Evolutionary conservation across 2,329 filamentous ascomycete species (phyloP), one percentile per base, ranked within the genome.

Genomic region (Thyridium curvatum): DNA sequence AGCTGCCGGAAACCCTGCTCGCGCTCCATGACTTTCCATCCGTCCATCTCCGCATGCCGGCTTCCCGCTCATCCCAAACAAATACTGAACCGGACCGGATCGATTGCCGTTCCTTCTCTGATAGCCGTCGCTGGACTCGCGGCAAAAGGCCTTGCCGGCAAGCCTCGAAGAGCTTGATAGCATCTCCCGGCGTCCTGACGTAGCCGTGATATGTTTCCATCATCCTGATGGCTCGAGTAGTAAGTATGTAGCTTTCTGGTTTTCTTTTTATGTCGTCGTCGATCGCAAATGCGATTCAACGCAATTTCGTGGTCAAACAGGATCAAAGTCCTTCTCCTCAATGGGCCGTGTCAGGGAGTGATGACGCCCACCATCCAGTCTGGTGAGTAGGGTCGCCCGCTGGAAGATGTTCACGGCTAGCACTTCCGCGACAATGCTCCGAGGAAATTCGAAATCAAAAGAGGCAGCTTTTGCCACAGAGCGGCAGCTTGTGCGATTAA

Each of bases 11-110:
- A 1, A 98, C 93, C 46, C 93, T 80, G 65, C 91, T 97, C 28
- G 93, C 93, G 56, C 91, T 97, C 93, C 93, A 98, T 29, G 91
- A 97, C 62, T 98, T 98, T 41, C 93, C 93, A 53, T 98, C 93
- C 1, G 93, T 98, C 93, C 93, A 98, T 62, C 93, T 75, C 55
- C 93, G 78, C 93, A 98, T 98, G 49, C 93, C 93, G 10, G 93
- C 93, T 69, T 98, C 93, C 52, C 91, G 75, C 70, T 98, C 93
- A 61, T 98, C 93, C 93, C 93, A 98, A n/a, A 98, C 93, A 55
- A 97, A 98, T 4, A 98, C 91, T 0, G 93, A 98, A 32, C 93
- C 93, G 1, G 91, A 95, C 55, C 88, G 84, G 60, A 98, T 98
- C 4, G 88, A 88, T 58, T 96, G 90, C 45, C 93, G 79, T 66